Evolutionary conservation across 75 land plant genomes (phyloP).

Genomic region (Sequoia sempervirens): DNA sequence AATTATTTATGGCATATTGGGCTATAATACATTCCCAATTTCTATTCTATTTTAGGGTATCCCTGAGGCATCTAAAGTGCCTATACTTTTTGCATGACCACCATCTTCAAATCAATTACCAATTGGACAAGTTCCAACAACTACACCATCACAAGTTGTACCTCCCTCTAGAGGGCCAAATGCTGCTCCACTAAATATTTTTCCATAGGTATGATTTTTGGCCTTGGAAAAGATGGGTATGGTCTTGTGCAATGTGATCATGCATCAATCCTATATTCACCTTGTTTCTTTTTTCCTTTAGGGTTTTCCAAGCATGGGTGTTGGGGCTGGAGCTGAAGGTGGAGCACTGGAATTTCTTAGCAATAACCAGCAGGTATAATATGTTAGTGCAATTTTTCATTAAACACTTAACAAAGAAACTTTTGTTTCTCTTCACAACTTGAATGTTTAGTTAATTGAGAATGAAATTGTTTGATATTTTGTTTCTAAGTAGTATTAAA

Average conservation of each 20-base stretch:
- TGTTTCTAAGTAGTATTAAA: not conserved
- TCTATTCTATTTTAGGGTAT: conserved; percentile 54
- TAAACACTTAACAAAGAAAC: not conserved
- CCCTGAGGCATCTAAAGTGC: conserved; percentile 65
- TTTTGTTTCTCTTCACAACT: not conserved
- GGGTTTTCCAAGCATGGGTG: conserved; percentile 30
- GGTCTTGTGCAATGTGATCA: not conserved
- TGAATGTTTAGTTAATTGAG: no score
- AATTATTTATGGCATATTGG: no score
- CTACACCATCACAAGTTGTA: conserved; percentile 34
- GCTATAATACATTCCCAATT: not conserved
- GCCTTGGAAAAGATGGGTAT: not conserved
- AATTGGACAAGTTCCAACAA: conserved; percentile 22
- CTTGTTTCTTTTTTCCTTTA: conserved; percentile 15
- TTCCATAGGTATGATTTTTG: conserved; percentile 68
- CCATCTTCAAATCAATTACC: conserved; percentile 18
- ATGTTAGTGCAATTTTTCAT: not conserved
- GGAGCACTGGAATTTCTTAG: conserved; percentile 93
- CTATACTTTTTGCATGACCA: conserved; percentile 55
- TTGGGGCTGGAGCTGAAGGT: conserved; percentile 45
- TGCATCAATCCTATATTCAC: conserved; percentile 16
- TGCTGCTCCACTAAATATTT: conserved; percentile 84
- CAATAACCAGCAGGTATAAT: conserved; percentile 81
- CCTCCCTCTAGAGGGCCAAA: conserved; percentile 74
- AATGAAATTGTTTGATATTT: no score